These are phyloP conservation scores for Sphaerulina musiva DNA, from an alignment of 2,329 filamentous ascomycete genomes.

Conservation along the genomic window DNA sequence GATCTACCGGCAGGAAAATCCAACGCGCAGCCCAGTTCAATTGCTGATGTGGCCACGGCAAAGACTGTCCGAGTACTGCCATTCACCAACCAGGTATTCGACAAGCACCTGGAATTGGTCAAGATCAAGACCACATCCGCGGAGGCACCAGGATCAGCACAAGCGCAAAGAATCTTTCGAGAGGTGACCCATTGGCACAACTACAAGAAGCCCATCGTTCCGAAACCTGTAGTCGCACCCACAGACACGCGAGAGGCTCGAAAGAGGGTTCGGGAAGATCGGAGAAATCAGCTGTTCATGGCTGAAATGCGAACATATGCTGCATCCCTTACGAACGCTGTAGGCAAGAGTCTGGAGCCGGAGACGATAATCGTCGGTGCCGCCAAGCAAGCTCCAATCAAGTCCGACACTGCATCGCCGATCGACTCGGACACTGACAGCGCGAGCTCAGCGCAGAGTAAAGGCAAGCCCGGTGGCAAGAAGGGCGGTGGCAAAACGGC, in stretches of 20 bases:
- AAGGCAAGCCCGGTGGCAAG: conserved; percentile 28
- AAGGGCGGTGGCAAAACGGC: conserved; percentile 31
- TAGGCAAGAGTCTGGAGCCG: conserved; percentile 57
- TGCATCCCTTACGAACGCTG: conserved; percentile 59
- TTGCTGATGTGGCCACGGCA: conserved; percentile 1
- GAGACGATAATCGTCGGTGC: conserved; percentile 53
- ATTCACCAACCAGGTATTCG: conserved; percentile 44
- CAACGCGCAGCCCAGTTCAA: not conserved
- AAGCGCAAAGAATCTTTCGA: conserved; percentile 41
- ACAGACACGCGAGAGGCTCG: conserved; percentile 25
- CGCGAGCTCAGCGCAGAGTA: conserved; percentile 21
- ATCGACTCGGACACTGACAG: conserved; percentile 30
- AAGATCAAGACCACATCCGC: conserved; percentile 35
- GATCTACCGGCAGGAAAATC: not conserved
- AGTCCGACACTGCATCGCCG: conserved; percentile 22
- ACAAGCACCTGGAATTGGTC: conserved; percentile 43
- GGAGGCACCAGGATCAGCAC: conserved; percentile 29
- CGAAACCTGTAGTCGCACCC: conserved; percentile 29
- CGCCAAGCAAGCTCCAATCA: conserved; percentile 15
- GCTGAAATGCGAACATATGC: conserved; percentile 62
- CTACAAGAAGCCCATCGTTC: conserved; percentile 47
- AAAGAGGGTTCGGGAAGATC: conserved; percentile 38
- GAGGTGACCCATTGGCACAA: conserved; percentile 59
- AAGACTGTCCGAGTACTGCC: conserved; percentile 37
- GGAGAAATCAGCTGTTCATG: conserved; percentile 59